Percentiles rank a stretch among this genome's conserved stretches.
Conservation (phyloP, 208 protist genomes). For the Plasmodiophora brassicae region DNA sequence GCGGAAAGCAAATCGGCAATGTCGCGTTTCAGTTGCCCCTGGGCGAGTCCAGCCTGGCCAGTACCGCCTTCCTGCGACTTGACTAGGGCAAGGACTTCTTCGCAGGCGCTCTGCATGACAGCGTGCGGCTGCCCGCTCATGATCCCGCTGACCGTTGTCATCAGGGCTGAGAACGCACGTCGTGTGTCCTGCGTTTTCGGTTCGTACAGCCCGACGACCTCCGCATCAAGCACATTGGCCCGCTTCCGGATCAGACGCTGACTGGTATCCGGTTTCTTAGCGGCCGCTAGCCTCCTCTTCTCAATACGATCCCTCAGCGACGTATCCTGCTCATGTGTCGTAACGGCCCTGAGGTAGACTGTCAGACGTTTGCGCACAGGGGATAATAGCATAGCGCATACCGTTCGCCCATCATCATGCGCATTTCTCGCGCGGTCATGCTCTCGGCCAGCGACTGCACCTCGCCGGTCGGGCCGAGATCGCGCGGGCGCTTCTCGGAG, state of each 20-base stretch:
- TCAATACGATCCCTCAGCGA: not conserved
- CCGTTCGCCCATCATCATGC: constrained; percentile 47
- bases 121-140: constrained; percentile 72
- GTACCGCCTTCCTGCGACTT: constrained; percentile 59
- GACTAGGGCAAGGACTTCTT: constrained; percentile 71
- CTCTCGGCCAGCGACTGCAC: constrained; percentile 55
- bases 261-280: not conserved
- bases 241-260: constrained; percentile 51
- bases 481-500: constrained; percentile 31
- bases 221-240: constrained; percentile 51
- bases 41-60: not conserved
- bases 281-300: not conserved
- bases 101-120: constrained; percentile 68
- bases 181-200: constrained; percentile 71
- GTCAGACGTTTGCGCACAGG: not conserved
- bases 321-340: not conserved
- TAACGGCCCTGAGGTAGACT: not conserved
- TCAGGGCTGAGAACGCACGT: constrained; percentile 64
- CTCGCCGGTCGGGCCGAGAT: constrained; percentile 65
- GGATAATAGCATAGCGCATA: not conserved
- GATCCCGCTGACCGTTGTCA: constrained; percentile 60
- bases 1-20: constrained; percentile 53
- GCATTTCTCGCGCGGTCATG: constrained; percentile 20
- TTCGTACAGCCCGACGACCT: constrained; percentile 55
- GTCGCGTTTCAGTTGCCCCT: constrained; percentile 55